phyloP scores from a whole-genome alignment of 2,329 filamentous ascomycete species.

The Monosporascus cannonballus region DNA sequence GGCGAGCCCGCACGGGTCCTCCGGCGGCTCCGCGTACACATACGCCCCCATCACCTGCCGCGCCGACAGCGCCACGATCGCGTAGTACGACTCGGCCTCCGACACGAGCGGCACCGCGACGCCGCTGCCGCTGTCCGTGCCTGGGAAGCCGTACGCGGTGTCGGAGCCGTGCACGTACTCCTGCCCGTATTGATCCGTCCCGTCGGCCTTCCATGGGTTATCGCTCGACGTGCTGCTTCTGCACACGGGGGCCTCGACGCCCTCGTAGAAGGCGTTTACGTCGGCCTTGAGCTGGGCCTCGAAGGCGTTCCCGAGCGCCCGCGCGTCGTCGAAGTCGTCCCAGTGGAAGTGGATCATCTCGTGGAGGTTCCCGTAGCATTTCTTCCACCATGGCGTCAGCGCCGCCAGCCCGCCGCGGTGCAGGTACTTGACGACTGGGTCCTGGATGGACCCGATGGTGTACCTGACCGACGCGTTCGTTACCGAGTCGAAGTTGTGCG shows the following conservation, averaged over 20 bases:
- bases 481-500: conserved; percentile 35
- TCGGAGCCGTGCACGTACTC: conserved; percentile 12
- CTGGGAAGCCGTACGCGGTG: conserved; percentile 17
- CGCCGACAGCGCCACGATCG: conserved; percentile 70
- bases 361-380: conserved; percentile 55
- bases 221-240: conserved; percentile 43
- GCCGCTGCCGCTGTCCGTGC: conserved; percentile 40
- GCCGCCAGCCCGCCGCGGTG: conserved; percentile 59
- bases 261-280: conserved; percentile 56
- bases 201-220: conserved; percentile 25
- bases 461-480: conserved; percentile 51
- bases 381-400: conserved; percentile 66
- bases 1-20: not conserved
- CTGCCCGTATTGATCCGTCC: conserved; percentile 19
- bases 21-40: conserved; percentile 61
- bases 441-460: conserved; percentile 63
- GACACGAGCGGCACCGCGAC: conserved; percentile 60
- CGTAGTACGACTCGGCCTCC: conserved; percentile 68
- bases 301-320: conserved; percentile 56
- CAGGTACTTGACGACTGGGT: conserved; percentile 64
- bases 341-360: conserved; percentile 63
- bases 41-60: conserved; percentile 74
- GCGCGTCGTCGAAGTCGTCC: conserved; percentile 55
- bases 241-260: conserved; percentile 39
- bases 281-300: conserved; percentile 58